These are phyloP conservation scores for Trametes polyzona DNA, from an alignment of 1,284 basidiomycete species.

Conservation along the genomic window DNA sequence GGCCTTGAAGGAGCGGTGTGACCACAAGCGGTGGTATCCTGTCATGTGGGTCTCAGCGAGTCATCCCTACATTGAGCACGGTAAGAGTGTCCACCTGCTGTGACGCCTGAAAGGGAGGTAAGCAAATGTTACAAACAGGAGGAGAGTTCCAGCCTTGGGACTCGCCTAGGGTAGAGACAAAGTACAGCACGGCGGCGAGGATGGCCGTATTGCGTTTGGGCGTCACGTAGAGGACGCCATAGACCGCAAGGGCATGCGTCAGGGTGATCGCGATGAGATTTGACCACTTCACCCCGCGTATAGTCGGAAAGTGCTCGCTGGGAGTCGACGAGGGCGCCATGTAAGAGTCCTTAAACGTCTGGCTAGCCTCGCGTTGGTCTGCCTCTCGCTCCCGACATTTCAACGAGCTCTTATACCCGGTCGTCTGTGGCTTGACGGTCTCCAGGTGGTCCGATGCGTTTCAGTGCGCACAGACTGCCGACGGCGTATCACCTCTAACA, in stretches of 20 bases:
- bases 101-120: neutral
- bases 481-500: neutral
- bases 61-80: too few relatives aligned
- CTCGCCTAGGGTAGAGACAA: constrained; percentile 3
- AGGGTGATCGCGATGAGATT: constrained; percentile 3
- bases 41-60: constrained; percentile 33
- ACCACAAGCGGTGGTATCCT: constrained; percentile 93
- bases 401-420: neutral
- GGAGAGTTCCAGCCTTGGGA: too few relatives aligned
- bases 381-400: neutral
- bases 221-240: constrained; percentile 1
- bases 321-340: neutral
- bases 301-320: neutral
- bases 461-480: neutral
- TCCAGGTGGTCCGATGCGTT: neutral
- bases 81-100: neutral
- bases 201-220: neutral
- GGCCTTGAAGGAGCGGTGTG: constrained; percentile 91
- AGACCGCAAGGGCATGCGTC: neutral
- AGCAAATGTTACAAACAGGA: neutral
- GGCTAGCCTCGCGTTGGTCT: neutral
- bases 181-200: constrained; percentile 6
- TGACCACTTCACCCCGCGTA: constrained; percentile 3
- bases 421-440: neutral
- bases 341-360: too few relatives aligned